Percentiles rank a stretch among this genome's conserved stretches.
Evolutionary conservation across 2,329 filamentous ascomycete genomes (phyloP).

Genomic region (Anthostomella pinea): DNA sequence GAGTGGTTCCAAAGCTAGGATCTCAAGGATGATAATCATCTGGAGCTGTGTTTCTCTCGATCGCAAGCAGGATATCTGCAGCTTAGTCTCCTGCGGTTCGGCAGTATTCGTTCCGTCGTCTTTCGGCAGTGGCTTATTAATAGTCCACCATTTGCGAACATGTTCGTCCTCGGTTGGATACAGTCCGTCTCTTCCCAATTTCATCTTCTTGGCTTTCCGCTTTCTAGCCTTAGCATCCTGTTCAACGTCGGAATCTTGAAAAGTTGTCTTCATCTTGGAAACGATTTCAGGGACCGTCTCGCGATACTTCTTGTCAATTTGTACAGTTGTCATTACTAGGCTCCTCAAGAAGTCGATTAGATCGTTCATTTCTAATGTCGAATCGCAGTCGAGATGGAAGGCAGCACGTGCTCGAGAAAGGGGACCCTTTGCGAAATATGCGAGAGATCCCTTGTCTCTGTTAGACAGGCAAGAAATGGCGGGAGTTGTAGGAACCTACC

Average conservation of each 20-base stretch:
- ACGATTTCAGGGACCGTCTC: slow-evolving; percentile 65
- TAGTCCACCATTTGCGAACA: slow-evolving; percentile 69
- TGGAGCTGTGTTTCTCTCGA: slow-evolving; percentile 78
- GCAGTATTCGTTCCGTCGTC: slow-evolving; percentile 43
- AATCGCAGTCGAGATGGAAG: slow-evolving; percentile 62
- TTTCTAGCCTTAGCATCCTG: slow-evolving; percentile 47
- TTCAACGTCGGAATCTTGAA: slow-evolving; percentile 56
- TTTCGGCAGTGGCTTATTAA: slow-evolving; percentile 48
- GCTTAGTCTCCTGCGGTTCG: slow-evolving; percentile 53
- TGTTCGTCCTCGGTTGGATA: slow-evolving; percentile 65
- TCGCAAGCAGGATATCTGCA: slow-evolving; percentile 63
- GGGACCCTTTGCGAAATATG: slow-evolving; percentile 82
- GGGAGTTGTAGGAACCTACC: slow-evolving; percentile 39
- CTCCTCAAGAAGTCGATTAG: slow-evolving; percentile 67
- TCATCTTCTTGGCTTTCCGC: slow-evolving; percentile 61
- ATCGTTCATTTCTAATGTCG: slow-evolving; percentile 58
- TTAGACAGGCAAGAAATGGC: slow-evolving; percentile 31
- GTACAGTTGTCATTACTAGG: slow-evolving; percentile 62
- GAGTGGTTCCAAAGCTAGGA: slow-evolving; percentile 65
- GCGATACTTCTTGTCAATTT: slow-evolving; percentile 78
- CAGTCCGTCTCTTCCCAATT: slow-evolving; percentile 64
- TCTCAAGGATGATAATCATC: slow-evolving; percentile 75
- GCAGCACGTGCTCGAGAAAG: slow-evolving; percentile 71
- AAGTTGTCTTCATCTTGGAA: slow-evolving; percentile 50
- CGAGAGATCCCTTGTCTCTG: slow-evolving; percentile 64